Evolutionary conservation across 2,329 filamentous ascomycete species (phyloP), one percentile per base, ranked within the genome.

Genomic region (Incumbomyces lentus): DNA sequence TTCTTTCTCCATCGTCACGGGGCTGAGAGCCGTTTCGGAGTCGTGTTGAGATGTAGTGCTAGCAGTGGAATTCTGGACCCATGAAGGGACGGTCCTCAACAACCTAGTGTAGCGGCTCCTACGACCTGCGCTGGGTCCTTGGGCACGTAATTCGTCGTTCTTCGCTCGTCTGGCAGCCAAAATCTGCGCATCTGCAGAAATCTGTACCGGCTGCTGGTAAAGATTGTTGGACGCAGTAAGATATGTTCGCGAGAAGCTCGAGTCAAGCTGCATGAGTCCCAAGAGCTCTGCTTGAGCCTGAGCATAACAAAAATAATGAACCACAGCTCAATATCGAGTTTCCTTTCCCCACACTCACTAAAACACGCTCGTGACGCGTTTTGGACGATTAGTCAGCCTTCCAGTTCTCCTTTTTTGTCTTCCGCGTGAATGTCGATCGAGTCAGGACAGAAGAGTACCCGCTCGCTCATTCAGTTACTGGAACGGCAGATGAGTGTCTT

Each of bases 241-340:
- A 30, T 45, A 45, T 3, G 42, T 45, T 10, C 42, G 33, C 12
- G 42, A 45, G 16, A 29, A 38, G 34, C 42, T 45, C 10, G 42
- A 38, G 29, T 45, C 22, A 5, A 14, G 7, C n/a, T 33, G 40
- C 40, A 42, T 42, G 38, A 29, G 22, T 16, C 10, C 2, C 30
- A 7, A 14, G 13, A 14, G 33, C 11, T n/a, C n/a, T 35, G n/a
- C 13, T 4, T 17, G 5, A 17, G 33, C n/a, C 33, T n/a, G 16
- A 35, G 33, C n/a, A n/a, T n/a, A 35, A 6, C 6, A 4, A 12
- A 35, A 4, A 4, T 35, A n/a, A 5, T 4, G 33, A 14, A 12
- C 33, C n/a, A 35, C 33, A 35, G 22, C 4, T 8, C 22, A 26
- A 26, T n/a, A n/a, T n/a, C n/a, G n/a, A n/a, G n/a, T n/a, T n/a